Conservation (phyloP, 768 basidiomycete genomes). For the Filobasidium wieringae region DNA sequence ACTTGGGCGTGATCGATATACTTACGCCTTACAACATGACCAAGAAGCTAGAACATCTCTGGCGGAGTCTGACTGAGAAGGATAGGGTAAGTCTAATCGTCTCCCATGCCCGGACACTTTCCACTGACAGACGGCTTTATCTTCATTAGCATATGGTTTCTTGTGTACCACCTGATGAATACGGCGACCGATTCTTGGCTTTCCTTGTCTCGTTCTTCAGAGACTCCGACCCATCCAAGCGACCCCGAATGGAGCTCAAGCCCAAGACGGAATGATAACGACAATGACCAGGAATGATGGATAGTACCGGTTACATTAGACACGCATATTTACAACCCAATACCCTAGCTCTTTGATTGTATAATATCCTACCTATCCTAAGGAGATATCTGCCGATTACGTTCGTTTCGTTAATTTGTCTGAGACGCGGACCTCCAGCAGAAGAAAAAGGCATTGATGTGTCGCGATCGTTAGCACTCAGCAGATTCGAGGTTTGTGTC, state of each 20-base stretch:
- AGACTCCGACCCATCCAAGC: constrained; percentile 24
- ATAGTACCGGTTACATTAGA: no score
- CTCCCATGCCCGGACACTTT: neutral
- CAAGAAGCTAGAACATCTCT: constrained; percentile 79
- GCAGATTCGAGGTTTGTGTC: no score
- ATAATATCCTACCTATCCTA: no score
- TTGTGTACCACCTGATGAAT: constrained; percentile 75
- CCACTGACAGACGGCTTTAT: neutral
- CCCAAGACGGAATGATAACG: neutral
- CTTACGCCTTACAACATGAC: constrained; percentile 68
- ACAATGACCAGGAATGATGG: no score
- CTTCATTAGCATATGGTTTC: constrained; percentile 74
- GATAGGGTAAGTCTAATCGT: constrained; percentile 56
- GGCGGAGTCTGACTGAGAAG: constrained; percentile 71
- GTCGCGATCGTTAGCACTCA: no score
- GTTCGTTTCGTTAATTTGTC: no score
- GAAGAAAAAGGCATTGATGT: no score
- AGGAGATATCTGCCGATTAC: no score
- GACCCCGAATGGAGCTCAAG: constrained; percentile 18
- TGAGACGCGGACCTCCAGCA: no score
- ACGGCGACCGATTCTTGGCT: constrained; percentile 65
- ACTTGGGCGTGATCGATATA: constrained; percentile 93
- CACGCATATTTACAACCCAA: no score
- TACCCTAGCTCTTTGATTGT: no score
- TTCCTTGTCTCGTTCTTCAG: constrained; percentile 39